These are phyloP conservation scores for Aspergillus japonicus DNA, from an alignment of 2,329 filamentous ascomycete genomes.

Conservation along the genomic window DNA sequence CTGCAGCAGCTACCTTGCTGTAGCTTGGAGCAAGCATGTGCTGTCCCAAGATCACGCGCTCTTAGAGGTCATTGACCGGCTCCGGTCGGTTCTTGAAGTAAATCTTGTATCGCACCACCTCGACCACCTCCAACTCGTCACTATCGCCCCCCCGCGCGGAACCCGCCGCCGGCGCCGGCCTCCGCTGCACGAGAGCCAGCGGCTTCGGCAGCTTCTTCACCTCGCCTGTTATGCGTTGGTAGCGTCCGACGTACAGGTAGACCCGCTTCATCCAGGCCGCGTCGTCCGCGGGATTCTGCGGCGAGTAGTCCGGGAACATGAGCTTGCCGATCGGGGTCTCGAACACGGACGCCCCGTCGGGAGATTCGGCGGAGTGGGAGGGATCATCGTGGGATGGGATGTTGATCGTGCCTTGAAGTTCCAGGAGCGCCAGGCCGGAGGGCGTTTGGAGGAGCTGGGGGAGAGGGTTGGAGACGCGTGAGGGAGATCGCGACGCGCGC, in stretches of 20 bases:
- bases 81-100: constrained; percentile 82
- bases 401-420: constrained; percentile 90
- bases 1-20: background rate
- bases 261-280: constrained; percentile 86
- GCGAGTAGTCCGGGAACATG: constrained; percentile 72
- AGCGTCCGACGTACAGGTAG: constrained; percentile 81
- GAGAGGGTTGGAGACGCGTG: constrained; percentile 56
- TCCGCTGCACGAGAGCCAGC: constrained; percentile 71
- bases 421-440: constrained; percentile 81
- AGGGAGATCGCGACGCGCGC: constrained; percentile 7
- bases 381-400: constrained; percentile 52
- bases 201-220: constrained; percentile 81
- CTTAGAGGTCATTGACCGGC: constrained; percentile 62
- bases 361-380: constrained; percentile 21
- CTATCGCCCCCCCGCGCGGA: constrained; percentile 21
- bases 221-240: constrained; percentile 86
- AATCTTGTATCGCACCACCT: constrained; percentile 83
- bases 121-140: constrained; percentile 70
- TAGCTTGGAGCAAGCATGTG: too few species aligned
- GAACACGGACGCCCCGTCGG: constrained; percentile 19
- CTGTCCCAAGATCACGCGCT: background rate
- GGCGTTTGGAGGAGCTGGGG: constrained; percentile 86
- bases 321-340: constrained; percentile 67
- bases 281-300: constrained; percentile 50
- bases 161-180: constrained; percentile 26